phyloP scores from a whole-genome alignment of 495 filamentous ascomycete species.

The Penicillium paradoxum region DNA sequence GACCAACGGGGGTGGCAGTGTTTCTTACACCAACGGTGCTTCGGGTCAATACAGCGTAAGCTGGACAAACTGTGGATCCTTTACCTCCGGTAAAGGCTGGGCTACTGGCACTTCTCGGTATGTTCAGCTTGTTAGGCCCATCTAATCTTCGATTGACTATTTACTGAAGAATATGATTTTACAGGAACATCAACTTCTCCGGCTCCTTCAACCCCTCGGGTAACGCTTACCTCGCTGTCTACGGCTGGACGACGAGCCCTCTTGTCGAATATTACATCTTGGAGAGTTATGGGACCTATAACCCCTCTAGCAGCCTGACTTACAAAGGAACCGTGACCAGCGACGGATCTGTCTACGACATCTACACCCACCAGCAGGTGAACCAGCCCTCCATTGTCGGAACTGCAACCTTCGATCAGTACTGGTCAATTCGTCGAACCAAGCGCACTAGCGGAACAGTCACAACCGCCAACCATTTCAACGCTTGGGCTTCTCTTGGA shows the following conservation, averaged over 20 bases:
- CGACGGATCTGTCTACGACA: constrained; percentile 61
- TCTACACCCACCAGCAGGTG: constrained; percentile 53
- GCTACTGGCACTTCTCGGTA: constrained; percentile 46
- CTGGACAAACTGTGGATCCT: constrained; percentile 54
- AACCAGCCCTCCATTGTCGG: constrained; percentile 59
- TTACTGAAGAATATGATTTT: not conserved
- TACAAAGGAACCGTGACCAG: constrained; percentile 50
- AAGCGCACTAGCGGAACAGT: constrained; percentile 52
- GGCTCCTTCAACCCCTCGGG: constrained; percentile 53
- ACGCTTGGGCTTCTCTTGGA: constrained; percentile 50
- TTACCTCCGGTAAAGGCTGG: constrained; percentile 62
- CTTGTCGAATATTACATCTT: constrained; percentile 63
- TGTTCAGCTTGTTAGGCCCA: constrained; percentile 1
- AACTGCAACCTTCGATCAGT: constrained; percentile 58
- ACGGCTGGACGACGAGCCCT: constrained; percentile 59
- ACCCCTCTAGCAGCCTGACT: constrained; percentile 43
- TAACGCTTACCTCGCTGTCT: constrained; percentile 56
- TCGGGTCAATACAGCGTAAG: constrained; percentile 51
- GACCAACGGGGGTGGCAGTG: constrained; percentile 50
- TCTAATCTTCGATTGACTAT: not conserved
- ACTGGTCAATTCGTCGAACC: constrained; percentile 52
- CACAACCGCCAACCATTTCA: constrained; percentile 55
- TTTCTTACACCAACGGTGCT: constrained; percentile 54
- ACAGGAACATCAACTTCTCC: constrained; percentile 49
- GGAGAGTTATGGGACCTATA: constrained; percentile 52